Conservation (phyloP, 192 early-diverging fungal species). For the Dispira parvispora region DNA sequence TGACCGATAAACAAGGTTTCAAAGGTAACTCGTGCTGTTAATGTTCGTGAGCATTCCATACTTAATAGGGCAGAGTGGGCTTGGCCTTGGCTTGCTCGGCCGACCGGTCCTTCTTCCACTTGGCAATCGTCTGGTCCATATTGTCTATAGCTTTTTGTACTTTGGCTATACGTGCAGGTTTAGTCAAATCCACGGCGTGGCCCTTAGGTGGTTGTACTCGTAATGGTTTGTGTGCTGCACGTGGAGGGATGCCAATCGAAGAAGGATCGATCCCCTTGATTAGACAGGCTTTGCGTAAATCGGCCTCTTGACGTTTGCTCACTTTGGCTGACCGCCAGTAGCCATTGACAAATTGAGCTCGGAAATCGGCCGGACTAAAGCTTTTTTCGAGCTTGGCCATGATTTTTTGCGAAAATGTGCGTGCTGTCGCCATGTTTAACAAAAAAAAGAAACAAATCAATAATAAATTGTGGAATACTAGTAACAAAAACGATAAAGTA, state of each 20-base stretch:
- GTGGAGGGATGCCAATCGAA: slow-evolving; percentile 29
- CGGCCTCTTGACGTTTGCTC: slow-evolving; percentile 34
- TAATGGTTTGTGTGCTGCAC: slow-evolving; percentile 20
- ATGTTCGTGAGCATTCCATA: not conserved
- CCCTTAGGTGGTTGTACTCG: slow-evolving; percentile 30
- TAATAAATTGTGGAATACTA: too few species aligned
- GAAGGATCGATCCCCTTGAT: slow-evolving; percentile 27
- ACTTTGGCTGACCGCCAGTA: slow-evolving; percentile 32
- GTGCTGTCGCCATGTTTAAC: not conserved
- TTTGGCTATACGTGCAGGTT: slow-evolving; percentile 16
- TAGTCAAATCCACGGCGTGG: slow-evolving; percentile 14
- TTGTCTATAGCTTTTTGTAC: slow-evolving; percentile 27
- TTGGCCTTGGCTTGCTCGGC: slow-evolving; percentile 22
- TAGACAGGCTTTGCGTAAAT: slow-evolving; percentile 43
- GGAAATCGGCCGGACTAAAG: slow-evolving; percentile 18
- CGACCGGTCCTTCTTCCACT: slow-evolving; percentile 24
- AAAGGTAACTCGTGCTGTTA: too few species aligned
- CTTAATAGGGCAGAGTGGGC: slow-evolving; percentile 26
- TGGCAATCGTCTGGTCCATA: slow-evolving; percentile 28
- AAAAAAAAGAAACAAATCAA: too few species aligned
- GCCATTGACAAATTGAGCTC: slow-evolving; percentile 22
- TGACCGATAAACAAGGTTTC: too few species aligned
- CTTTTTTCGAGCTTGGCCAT: slow-evolving; percentile 6
- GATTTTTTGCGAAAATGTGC: slow-evolving; percentile 6
- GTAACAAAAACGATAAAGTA: too few species aligned